A percentile compares a stretch with the other conserved stretches of the same genome.
Evolutionary conservation across 768 basidiomycete species (phyloP).

Genomic region (Leccinum incarnatum): DNA sequence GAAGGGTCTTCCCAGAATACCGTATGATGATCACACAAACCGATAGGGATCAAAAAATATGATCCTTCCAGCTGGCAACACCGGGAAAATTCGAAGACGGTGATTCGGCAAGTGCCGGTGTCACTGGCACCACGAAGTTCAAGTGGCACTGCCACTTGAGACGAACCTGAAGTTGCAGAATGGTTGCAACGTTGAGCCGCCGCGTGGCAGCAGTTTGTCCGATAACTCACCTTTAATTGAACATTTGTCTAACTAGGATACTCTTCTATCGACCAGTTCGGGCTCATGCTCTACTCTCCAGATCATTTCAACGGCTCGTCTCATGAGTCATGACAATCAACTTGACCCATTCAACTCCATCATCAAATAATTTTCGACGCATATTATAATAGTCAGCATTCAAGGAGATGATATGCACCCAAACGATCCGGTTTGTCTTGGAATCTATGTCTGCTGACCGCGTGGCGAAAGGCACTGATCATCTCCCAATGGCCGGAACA

Average conservation of each 20-base stretch:
- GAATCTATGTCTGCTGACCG: neutral
- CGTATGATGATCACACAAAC: no score
- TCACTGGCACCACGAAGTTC: no score
- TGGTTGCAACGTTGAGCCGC: no score
- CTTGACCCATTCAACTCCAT: neutral
- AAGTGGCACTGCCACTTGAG: no score
- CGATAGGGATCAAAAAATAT: no score
- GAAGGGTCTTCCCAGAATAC: neutral
- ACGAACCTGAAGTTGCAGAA: no score
- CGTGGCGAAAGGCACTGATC: neutral
- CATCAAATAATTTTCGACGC: neutral
- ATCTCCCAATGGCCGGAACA: neutral
- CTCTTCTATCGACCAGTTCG: neutral
- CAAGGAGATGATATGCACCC: neutral
- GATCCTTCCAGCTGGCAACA: neutral
- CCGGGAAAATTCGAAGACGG: no score
- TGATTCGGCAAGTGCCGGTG: no score
- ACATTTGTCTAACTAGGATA: no score
- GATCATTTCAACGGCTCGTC: neutral
- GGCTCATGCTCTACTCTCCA: neutral
- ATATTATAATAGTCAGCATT: neutral
- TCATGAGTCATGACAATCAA: neutral
- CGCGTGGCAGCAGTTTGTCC: no score
- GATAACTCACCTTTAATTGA: no score
- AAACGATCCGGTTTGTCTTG: neutral